Base-by-base conservation (phyloP, 257 asterid species). In the Solanum medicagineum region DNA sequence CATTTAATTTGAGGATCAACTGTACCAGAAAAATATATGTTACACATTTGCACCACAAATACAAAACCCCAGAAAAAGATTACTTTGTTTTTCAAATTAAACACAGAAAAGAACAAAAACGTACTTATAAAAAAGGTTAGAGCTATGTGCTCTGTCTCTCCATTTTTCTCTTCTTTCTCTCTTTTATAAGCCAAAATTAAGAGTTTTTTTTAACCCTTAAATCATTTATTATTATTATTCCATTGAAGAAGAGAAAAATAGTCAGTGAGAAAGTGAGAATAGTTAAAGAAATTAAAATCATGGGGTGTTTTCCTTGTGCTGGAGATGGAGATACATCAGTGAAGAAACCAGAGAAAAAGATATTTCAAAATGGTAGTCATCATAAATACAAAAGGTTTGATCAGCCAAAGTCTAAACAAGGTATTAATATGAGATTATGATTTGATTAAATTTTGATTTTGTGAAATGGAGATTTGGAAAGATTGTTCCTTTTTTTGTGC, bases 231-330 rank as follows among this genome's bases (percentile, higher is more conserved):
- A 29, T 60, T 20, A 20, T 6, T 73, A 22, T 47, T 79, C 60
- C 55, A 70, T 75, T 53, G 70, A 81, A 83, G 62, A 14, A 47
- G 82, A 66, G 74, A 66, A 66, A 66, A 66, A 66, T 36, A 66
- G 74, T 66, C 32, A 63, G 68, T 59, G 32, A 85, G 73, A 85
- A 74, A 85, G 73, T 80, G 11, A 32, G 55, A 45, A 63, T 15
- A 69, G 19, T 83, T 54, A 16, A 60, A 40, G 44, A 47, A 19
- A 71, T 71, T 71, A 20, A 71, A 88, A 70, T 83, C 80, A 94
- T 93, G 98, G 94, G 97, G 20, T 95, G 97, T 91, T 93, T 95
- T 85, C 91, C 85, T 88, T 92, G 97, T 85, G 88, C 92, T 6
- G 92, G 97, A n/a, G 94, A 90, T 4, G 92, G 95, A 19, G 94